phyloP scores from a whole-genome alignment of 768 basidiomycete species.

The Thelephora aurantiotincta region DNA sequence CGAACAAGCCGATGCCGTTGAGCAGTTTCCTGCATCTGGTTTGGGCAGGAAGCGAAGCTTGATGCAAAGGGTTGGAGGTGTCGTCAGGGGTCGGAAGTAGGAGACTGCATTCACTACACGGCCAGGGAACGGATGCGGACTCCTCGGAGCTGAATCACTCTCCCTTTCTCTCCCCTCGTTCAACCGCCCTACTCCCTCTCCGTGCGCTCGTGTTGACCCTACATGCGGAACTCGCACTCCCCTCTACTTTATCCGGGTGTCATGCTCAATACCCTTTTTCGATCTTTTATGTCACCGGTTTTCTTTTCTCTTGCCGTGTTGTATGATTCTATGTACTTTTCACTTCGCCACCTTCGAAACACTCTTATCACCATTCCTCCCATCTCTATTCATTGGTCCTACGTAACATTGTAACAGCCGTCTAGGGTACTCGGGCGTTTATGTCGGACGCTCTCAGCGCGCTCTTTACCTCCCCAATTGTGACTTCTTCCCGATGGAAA shows the following conservation, averaged over 20 bases:
- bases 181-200: constrained; percentile 1
- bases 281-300: constrained; percentile 1
- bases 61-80: constrained; percentile 67
- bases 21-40: constrained; percentile 15
- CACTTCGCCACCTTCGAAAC: not conserved
- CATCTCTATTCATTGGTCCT: not conserved
- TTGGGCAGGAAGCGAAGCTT: constrained; percentile 66
- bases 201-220: not conserved
- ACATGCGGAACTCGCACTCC: not conserved
- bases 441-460: constrained; percentile 32
- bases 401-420: not conserved
- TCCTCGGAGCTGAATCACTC: not conserved
- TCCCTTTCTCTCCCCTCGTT: constrained; percentile 6
- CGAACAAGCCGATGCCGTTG: constrained; percentile 37
- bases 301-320: constrained; percentile 5
- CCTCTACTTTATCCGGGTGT: not conserved
- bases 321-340: not conserved
- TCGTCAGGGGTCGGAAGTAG: constrained; percentile 43
- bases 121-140: not conserved
- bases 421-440: constrained; percentile 24
- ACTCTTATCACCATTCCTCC: not conserved
- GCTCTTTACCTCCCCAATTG: constrained; percentile 68
- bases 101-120: not conserved
- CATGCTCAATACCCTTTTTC: not conserved
- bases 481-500: constrained; percentile 85